phyloP scores from a whole-genome alignment of 2,329 filamentous ascomycete genomes.

The Alternaria incomplexa region DNA sequence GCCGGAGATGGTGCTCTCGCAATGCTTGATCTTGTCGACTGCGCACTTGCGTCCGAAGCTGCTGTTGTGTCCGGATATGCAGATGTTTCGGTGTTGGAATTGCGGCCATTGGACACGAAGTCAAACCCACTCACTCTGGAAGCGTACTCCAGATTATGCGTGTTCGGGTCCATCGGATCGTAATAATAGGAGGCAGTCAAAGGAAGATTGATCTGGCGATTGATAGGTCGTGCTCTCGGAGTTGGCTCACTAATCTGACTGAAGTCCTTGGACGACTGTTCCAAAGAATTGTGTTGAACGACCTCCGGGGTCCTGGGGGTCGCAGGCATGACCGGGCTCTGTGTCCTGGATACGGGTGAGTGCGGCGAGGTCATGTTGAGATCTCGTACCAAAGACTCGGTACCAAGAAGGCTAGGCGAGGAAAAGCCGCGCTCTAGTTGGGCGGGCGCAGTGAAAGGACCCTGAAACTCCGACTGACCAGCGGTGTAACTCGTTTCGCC shows the following conservation, averaged over 20 bases:
- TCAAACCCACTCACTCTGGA: constrained; percentile 54
- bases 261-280: constrained; percentile 27
- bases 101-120: constrained; percentile 38
- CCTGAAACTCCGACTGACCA: constrained; percentile 17
- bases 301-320: constrained; percentile 48
- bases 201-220: constrained; percentile 53
- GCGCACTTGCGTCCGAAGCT: constrained; percentile 27
- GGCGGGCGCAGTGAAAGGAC: constrained; percentile 22
- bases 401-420: constrained; percentile 53
- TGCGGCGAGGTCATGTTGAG: constrained; percentile 56
- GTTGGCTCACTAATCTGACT: constrained; percentile 47
- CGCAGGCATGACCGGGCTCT: constrained; percentile 45
- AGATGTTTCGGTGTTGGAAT: constrained; percentile 24
- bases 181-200: constrained; percentile 54
- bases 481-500: constrained; percentile 13
- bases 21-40: constrained; percentile 19
- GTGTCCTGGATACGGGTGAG: constrained; percentile 46
- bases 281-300: constrained; percentile 41
- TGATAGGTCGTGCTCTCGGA: constrained; percentile 48
- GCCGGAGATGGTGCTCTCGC: constrained; percentile 24
- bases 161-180: constrained; percentile 51
- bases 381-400: constrained; percentile 56
- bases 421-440: constrained; percentile 35
- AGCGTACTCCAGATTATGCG: constrained; percentile 56
- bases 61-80: constrained; percentile 38